Conservation (phyloP, 2,329 filamentous ascomycete species). For the Ceratocystiopsis minuta region DNA sequence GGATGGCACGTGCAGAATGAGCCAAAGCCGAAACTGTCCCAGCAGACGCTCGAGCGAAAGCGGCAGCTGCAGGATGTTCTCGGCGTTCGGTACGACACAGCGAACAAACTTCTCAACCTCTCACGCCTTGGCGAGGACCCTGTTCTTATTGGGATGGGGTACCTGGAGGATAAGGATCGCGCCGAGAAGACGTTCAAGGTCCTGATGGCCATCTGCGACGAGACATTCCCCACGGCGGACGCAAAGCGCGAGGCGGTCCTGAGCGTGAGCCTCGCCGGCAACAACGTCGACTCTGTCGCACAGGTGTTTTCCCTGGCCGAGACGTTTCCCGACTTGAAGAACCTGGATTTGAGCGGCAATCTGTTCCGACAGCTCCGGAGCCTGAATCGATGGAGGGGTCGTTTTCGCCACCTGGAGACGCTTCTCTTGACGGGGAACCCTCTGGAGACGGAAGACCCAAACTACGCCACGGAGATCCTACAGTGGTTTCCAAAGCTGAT, state of each 20-base stretch:
- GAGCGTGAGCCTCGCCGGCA: slow-evolving; percentile 67
- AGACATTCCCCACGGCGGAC: slow-evolving; percentile 51
- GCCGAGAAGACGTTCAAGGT: slow-evolving; percentile 82
- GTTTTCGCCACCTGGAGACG: slow-evolving; percentile 63
- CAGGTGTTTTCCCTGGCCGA: slow-evolving; percentile 58
- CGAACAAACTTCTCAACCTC: slow-evolving; percentile 62
- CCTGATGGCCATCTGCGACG: slow-evolving; percentile 71
- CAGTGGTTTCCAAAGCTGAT: slow-evolving; percentile 72
- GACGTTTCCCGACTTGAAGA: slow-evolving; percentile 70
- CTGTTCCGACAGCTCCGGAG: slow-evolving; percentile 49
- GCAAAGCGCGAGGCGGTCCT: slow-evolving; percentile 63
- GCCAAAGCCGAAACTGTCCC: slow-evolving; percentile 23
- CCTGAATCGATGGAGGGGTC: slow-evolving; percentile 59
- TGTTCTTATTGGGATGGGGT: slow-evolving; percentile 53
- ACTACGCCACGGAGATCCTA: slow-evolving; percentile 49
- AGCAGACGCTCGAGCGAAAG: slow-evolving; percentile 41
- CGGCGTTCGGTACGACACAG: slow-evolving; percentile 51
- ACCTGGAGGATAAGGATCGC: slow-evolving; percentile 53
- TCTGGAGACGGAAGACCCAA: slow-evolving; percentile 39
- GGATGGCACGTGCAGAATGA: slow-evolving; percentile 18
- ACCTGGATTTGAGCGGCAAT: slow-evolving; percentile 79
- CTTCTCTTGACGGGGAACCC: slow-evolving; percentile 66
- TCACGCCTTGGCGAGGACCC: slow-evolving; percentile 59
- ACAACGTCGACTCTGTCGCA: slow-evolving; percentile 54
- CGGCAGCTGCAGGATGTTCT: slow-evolving; percentile 54